Conservation (phyloP, 2,329 filamentous ascomycete species). For the Ramularia endophylla region DNA sequence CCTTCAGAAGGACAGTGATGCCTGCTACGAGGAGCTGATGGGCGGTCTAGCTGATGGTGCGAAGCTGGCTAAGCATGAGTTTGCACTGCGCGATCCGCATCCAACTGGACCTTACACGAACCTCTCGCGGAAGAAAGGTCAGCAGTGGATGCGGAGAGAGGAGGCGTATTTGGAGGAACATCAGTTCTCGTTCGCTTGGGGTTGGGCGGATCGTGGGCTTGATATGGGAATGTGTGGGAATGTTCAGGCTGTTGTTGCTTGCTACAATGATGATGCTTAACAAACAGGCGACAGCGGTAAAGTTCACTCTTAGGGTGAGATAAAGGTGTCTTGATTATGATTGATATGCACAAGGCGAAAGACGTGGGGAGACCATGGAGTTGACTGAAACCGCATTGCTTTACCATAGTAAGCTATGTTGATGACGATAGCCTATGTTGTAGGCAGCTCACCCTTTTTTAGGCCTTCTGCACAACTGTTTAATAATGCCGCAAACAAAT, state of each 20-base stretch:
- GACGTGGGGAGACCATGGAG: too few relatives aligned
- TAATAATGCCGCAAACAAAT: too few relatives aligned
- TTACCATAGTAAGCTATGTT: too few relatives aligned
- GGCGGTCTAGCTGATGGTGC: conserved; percentile 2
- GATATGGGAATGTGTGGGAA: conserved; percentile 7
- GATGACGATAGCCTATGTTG: too few relatives aligned
- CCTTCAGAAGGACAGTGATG: conserved; percentile 2
- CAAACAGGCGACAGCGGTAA: too few relatives aligned
- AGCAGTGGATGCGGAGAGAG: conserved; percentile 1
- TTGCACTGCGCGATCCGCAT: neutral
- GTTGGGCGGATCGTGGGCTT: neutral
- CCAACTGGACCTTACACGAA: neutral
- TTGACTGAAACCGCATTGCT: too few relatives aligned
- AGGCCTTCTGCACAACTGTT: too few relatives aligned
- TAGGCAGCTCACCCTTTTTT: too few relatives aligned
- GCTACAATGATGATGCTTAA: neutral
- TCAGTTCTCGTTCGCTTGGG: conserved; percentile 2
- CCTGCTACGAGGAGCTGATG: conserved; percentile 7
- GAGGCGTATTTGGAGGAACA: conserved; percentile 5
- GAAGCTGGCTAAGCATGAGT: conserved; percentile 5
- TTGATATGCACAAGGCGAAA: too few relatives aligned
- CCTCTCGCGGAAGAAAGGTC: neutral
- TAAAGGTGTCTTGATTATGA: too few relatives aligned
- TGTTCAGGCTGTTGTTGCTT: conserved; percentile 9
- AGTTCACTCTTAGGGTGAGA: too few relatives aligned